Base-by-base conservation (phyloP, 768 basidiomycete species). In the Trametes gibbosa region DNA sequence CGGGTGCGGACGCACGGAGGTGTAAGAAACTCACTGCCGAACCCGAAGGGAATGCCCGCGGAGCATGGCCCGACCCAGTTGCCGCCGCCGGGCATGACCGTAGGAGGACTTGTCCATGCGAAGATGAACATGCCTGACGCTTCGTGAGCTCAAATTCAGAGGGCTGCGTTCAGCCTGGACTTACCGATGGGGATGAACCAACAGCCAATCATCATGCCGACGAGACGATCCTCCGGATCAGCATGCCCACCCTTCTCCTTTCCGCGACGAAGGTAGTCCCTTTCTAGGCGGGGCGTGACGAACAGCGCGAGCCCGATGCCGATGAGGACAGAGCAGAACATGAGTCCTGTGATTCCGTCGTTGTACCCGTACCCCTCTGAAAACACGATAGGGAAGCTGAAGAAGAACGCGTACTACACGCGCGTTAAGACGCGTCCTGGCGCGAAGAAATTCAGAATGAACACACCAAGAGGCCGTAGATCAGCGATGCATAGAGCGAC, bases 401-500 rank as follows among this genome's bases (percentile, higher is more conserved):
- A 66, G 66, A 73, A 73, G 60, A 73, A 71, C 19, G 68, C 70
- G 67, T 75, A 76, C 42, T 56, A 21, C n/a, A 16, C 14, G 2
- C 0, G 21, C 39, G 35, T 56, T 1, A 56, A 47, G 9, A 10
- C 21, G 9, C n/a, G 4, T 0, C 8, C 3, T 17, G 16, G 23
- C 23, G 9, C 2, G 14, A 17, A 1, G 10, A 8, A 17, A 1
- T 7, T 12, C 2, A 25, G 21, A 16, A 2, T 2, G 23, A 19
- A 48, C 47, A 27, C 29, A 56, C 55, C n/a, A 76, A 70, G 3
- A 77, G 66, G 14, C 76, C 75, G 65, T 76, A 78, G 56, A 79
- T 72, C 53, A 80, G 67, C 14, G 76, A 71, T 42, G 79, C 73
- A 66, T 78, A 81, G 41, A 81, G 59, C 0, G 77, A 76, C 47